Evolutionary conservation across 345 rosid species (phyloP).

Genomic region (Ailanthus altissimus): DNA sequence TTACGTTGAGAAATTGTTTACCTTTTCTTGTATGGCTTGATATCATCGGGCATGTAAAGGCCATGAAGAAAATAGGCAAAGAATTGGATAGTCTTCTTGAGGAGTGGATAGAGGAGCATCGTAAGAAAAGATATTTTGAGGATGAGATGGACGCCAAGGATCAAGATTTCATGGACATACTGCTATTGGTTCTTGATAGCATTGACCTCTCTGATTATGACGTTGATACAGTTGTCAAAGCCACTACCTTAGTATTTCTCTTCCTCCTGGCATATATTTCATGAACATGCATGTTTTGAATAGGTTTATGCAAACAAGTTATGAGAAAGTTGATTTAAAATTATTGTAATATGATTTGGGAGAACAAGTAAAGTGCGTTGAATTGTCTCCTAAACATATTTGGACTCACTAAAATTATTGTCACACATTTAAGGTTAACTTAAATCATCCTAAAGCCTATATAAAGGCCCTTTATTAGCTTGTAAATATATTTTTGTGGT

Average conservation of each 20-base stretch:
- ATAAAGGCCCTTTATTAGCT: no score
- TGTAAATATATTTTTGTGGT: no score
- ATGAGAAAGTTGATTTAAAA: no score
- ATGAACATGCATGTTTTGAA: not conserved
- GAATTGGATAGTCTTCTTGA: constrained; percentile 26
- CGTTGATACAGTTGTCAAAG: constrained; percentile 38
- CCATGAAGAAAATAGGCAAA: constrained; percentile 33
- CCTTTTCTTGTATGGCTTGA: constrained; percentile 41
- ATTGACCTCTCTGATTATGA: constrained; percentile 26
- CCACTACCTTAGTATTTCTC: constrained; percentile 31
- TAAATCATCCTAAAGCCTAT: no score
- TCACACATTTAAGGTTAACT: no score
- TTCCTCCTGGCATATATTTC: not conserved
- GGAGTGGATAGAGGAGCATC: constrained; percentile 34
- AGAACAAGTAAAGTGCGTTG: no score
- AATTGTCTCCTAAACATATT: no score
- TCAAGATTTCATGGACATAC: constrained; percentile 37
- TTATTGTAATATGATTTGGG: no score
- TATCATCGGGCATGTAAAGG: constrained; percentile 40
- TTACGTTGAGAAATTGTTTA: constrained; percentile 31
- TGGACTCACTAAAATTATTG: no score
- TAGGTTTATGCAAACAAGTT: not conserved
- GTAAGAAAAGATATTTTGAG: constrained; percentile 3
- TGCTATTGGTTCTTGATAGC: constrained; percentile 32
- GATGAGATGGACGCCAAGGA: constrained; percentile 10